Evolutionary conservation across 2,329 filamentous ascomycete genomes (phyloP).

Genomic region (Colletotrichum noveboracense): DNA sequence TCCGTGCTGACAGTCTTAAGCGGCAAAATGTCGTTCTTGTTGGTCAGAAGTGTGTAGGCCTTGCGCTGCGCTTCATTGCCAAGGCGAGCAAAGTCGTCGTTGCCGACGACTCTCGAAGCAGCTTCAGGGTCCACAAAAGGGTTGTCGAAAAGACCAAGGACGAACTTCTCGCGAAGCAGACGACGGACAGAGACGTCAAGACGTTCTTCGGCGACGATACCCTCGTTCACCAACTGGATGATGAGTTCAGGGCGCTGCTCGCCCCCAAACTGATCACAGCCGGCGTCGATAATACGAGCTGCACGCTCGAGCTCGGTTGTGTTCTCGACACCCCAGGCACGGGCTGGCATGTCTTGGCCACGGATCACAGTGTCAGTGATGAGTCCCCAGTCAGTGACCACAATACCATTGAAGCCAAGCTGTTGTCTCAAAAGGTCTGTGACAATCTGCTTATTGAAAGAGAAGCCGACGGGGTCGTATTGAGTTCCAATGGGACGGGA

Average conservation of each 20-base stretch:
- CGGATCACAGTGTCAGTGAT: conserved; percentile 48
- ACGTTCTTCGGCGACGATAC: conserved; percentile 44
- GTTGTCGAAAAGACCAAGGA: conserved; percentile 56
- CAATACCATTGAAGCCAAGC: conserved; percentile 56
- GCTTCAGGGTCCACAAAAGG: conserved; percentile 52
- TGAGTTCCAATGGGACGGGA: conserved; percentile 50
- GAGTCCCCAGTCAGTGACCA: conserved; percentile 58
- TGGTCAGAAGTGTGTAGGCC: conserved; percentile 32
- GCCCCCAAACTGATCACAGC: conserved; percentile 58
- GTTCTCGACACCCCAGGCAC: conserved; percentile 56
- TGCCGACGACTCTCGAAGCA: conserved; percentile 46
- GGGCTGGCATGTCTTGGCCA: conserved; percentile 50
- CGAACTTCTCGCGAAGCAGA: conserved; percentile 54
- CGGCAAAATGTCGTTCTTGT: conserved; percentile 27
- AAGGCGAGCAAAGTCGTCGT: conserved; percentile 40
- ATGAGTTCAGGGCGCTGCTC: conserved; percentile 53
- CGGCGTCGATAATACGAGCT: conserved; percentile 51
- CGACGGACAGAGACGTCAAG: conserved; percentile 51
- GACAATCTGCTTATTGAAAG: conserved; percentile 56
- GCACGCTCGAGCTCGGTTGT: conserved; percentile 46
- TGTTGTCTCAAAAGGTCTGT: conserved; percentile 52
- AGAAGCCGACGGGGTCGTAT: conserved; percentile 53
- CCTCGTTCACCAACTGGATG: conserved; percentile 48
- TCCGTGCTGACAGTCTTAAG: conserved; percentile 6
- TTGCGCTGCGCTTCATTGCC: conserved; percentile 28